phyloP scores from a whole-genome alignment of 805 yeast genomes.

The Ogataea methylovora region DNA sequence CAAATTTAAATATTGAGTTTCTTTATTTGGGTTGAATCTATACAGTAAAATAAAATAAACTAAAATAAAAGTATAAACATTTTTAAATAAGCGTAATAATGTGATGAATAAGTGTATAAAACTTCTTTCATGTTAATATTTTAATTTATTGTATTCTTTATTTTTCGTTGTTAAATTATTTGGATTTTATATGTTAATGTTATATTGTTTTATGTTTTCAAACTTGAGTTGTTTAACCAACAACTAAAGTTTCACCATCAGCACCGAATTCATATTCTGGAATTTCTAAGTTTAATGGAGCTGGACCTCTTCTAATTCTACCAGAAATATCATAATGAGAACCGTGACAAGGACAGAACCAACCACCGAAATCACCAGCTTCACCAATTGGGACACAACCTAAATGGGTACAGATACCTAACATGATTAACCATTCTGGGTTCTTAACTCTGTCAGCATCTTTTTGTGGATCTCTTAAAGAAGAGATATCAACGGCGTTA shows the following conservation, averaged over 20 bases:
- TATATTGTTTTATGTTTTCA: background rate
- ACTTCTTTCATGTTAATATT: too few species aligned
- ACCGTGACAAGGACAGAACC: constrained; percentile 99
- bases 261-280: constrained; percentile 81
- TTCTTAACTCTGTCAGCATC: constrained; percentile 91
- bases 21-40: background rate
- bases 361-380: constrained; percentile 99
- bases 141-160: background rate
- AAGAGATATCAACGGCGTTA: constrained; percentile 63
- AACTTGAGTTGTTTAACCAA: constrained; percentile 65
- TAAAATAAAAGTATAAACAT: background rate
- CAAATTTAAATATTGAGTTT: too few species aligned
- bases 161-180: background rate
- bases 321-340: constrained; percentile 99
- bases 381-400: constrained; percentile 99
- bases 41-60: background rate
- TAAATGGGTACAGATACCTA: constrained; percentile 99
- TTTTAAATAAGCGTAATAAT: too few species aligned
- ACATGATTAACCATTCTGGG: constrained; percentile 98
- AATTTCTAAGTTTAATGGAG: constrained; percentile 96
- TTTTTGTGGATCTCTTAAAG: constrained; percentile 89
- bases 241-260: constrained; percentile 68
- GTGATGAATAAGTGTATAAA: too few species aligned
- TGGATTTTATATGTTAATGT: background rate
- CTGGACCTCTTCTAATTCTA: constrained; percentile 99